Evolutionary conservation across 306 rosid species (phyloP).

Genomic region (Quercus dentata): DNA sequence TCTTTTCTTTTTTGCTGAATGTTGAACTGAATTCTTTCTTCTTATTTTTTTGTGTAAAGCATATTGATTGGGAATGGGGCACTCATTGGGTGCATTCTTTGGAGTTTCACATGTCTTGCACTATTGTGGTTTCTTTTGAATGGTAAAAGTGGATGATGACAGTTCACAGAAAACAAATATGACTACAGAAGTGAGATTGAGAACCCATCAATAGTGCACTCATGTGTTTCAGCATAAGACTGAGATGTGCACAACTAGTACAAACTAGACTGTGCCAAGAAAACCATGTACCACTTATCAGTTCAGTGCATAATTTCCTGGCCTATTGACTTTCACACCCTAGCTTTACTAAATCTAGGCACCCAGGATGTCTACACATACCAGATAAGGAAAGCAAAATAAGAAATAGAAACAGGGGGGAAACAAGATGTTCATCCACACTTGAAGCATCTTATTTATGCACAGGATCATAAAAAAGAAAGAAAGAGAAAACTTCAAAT

Average conservation of each 20-base stretch:
- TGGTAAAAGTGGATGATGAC: background rate
- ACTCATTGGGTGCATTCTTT: background rate
- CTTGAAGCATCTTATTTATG: background rate
- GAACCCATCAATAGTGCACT: background rate
- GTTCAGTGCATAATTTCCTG: background rate
- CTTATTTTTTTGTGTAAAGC: background rate
- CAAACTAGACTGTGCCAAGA: background rate
- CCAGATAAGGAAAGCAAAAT: too few relatives aligned
- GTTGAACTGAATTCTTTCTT: too few relatives aligned
- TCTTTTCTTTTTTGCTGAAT: background rate
- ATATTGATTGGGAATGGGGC: background rate
- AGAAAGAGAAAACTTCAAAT: background rate
- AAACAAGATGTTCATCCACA: background rate
- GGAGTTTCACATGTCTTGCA: background rate
- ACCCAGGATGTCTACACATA: background rate
- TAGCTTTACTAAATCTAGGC: background rate
- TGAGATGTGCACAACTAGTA: background rate
- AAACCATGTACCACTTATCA: background rate
- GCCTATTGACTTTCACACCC: background rate
- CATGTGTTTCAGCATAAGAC: background rate
- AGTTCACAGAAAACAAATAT: background rate
- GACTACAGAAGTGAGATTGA: background rate
- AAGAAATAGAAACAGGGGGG: background rate
- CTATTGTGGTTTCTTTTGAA: constrained; percentile 3
- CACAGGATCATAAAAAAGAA: background rate